Evolutionary conservation across 208 protist genomes (phyloP).

Genomic region (Lotmaria passim): DNA sequence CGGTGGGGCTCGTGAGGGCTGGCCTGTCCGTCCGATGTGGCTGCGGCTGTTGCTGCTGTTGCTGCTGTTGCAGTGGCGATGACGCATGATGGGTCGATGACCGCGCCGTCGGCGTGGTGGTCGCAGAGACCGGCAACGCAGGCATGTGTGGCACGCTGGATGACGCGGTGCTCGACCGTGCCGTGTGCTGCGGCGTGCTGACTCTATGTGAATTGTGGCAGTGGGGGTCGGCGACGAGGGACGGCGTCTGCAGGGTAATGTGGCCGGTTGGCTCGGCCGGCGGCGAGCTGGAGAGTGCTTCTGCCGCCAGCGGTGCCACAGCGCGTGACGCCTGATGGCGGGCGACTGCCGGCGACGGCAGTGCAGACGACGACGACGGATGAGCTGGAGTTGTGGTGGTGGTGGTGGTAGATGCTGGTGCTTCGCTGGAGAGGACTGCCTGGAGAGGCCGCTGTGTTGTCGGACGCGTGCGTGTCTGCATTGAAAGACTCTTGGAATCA

Average conservation of each 20-base stretch:
- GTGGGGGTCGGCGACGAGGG: not conserved
- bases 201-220: not conserved
- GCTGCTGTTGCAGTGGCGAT: not conserved
- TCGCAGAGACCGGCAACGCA: slow-evolving; percentile 6
- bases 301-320: slow-evolving; percentile 7
- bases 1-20: not conserved
- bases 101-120: slow-evolving; percentile 15
- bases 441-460: not conserved
- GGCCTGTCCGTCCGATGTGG: not conserved
- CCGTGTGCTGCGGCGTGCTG: too few relatives aligned
- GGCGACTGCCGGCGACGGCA: not conserved
- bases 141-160: slow-evolving; percentile 21
- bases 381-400: not conserved
- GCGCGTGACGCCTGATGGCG: not conserved
- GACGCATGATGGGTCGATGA: not conserved
- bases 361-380: not conserved
- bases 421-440: not conserved
- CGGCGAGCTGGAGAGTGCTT: slow-evolving; percentile 7
- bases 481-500: too few relatives aligned
- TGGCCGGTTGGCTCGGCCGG: slow-evolving; percentile 3
- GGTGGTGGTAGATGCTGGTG: not conserved
- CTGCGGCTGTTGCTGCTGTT: not conserved
- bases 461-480: slow-evolving; percentile 25
- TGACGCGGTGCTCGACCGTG: not conserved
- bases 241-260: not conserved